Conservation (phyloP, 345 rosid genomes). For the Nasturtium officinale region DNA sequence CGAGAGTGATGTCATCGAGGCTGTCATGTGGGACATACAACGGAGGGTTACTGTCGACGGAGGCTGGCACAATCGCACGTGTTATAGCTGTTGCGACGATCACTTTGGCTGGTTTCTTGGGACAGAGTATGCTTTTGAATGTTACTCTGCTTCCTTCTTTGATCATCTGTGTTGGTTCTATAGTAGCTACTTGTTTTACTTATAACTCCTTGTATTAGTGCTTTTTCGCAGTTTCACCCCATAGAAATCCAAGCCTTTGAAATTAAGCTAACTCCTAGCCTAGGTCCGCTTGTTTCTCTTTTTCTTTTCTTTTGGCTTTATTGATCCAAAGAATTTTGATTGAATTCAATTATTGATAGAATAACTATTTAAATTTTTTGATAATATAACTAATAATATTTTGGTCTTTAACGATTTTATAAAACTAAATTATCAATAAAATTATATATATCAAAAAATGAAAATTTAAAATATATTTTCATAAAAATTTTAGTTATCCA, state of each 20-base stretch:
- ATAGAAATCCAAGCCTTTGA: background rate
- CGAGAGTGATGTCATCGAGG: conserved; percentile 95
- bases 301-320: background rate
- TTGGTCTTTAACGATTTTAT: no score
- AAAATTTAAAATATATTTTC: no score
- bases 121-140: conserved; percentile 68
- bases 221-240: background rate
- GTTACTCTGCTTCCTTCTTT: conserved; percentile 83
- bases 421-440: no score
- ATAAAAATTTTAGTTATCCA: no score
- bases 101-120: conserved; percentile 82
- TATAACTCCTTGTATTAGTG: conserved; percentile 85
- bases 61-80: conserved; percentile 92
- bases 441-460: no score
- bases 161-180: conserved; percentile 65
- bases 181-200: conserved; percentile 77
- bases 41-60: conserved; percentile 87
- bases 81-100: conserved; percentile 89
- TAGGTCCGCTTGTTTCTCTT: background rate
- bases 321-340: background rate
- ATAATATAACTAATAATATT: no score
- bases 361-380: no score
- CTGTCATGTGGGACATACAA: conserved; percentile 91
- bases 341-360: no score
- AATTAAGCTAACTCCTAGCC: background rate